phyloP scores from a whole-genome alignment of 805 yeast species.

The Debaryomyces maramus region DNA sequence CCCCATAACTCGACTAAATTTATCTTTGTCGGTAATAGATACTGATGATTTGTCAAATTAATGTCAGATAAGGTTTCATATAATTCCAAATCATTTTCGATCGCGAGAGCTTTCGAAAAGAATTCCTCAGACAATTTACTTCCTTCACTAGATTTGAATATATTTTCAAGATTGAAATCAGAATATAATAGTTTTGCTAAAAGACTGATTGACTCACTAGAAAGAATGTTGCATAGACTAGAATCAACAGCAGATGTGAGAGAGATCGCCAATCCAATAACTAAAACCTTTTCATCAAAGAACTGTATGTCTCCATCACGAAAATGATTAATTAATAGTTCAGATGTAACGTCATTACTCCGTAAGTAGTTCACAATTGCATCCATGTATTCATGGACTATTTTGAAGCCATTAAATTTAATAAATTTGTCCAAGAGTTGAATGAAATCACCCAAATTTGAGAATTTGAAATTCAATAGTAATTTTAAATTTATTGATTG shows the following conservation, averaged over 20 bases:
- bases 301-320: not conserved
- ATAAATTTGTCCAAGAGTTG: slow-evolving; percentile 35
- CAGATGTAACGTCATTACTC: slow-evolving; percentile 5
- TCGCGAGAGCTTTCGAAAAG: slow-evolving; percentile 2
- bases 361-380: slow-evolving; percentile 17
- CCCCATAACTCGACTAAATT: slow-evolving; percentile 19
- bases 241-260: not conserved
- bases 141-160: not conserved
- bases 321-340: not conserved
- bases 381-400: slow-evolving; percentile 19
- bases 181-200: slow-evolving; percentile 1
- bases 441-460: slow-evolving; percentile 18
- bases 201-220: slow-evolving; percentile 1
- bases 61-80: slow-evolving; percentile 22
- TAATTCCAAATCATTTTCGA: slow-evolving; percentile 13
- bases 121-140: not conserved
- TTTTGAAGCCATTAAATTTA: slow-evolving; percentile 36
- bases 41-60: slow-evolving; percentile 12
- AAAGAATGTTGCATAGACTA: not conserved
- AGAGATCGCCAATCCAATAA: slow-evolving; percentile 1
- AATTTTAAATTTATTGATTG: slow-evolving; percentile 55
- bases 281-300: slow-evolving; percentile 3
- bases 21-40: slow-evolving; percentile 7
- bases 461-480: slow-evolving; percentile 38
- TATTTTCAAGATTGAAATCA: not conserved